Evolutionary conservation across 1,139 yeast species (phyloP).

Genomic region (Sugiyamaella grinbergsii): DNA sequence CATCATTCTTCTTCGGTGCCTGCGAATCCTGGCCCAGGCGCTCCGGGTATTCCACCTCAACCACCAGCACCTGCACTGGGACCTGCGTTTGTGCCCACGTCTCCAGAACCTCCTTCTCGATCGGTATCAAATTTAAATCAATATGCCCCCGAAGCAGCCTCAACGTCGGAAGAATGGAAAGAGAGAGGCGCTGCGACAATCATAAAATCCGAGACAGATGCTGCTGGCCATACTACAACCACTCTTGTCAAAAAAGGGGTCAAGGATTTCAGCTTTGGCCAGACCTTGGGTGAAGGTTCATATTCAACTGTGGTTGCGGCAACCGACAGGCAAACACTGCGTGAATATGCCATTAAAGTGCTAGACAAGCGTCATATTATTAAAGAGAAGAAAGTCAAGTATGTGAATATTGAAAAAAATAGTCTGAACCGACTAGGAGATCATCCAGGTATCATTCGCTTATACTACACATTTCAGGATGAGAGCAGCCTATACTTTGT

Average conservation of each 20-base stretch:
- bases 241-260: constrained; percentile 57
- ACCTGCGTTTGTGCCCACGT: neutral
- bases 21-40: neutral
- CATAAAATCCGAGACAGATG: constrained; percentile 50
- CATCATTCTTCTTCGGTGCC: constrained; percentile 6
- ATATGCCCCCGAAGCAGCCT: constrained; percentile 9
- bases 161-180: constrained; percentile 39
- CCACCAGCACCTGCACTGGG: neutral
- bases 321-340: constrained; percentile 68
- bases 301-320: constrained; percentile 93
- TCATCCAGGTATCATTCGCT: constrained; percentile 83
- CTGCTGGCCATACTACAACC: constrained; percentile 51
- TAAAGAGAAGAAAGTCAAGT: constrained; percentile 91
- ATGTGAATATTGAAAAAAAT: constrained; percentile 93
- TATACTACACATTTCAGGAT: constrained; percentile 94
- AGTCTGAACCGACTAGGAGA: constrained; percentile 83
- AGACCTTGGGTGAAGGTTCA: constrained; percentile 91
- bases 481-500: constrained; percentile 86
- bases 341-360: constrained; percentile 85
- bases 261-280: constrained; percentile 83
- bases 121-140: constrained; percentile 8
- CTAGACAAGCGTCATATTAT: constrained; percentile 92
- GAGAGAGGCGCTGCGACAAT: constrained; percentile 57
- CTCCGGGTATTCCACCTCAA: neutral
- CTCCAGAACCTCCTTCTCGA: neutral